phyloP scores from a whole-genome alignment of 1,284 basidiomycete species.

The Cryptococcus sp. region DNA sequence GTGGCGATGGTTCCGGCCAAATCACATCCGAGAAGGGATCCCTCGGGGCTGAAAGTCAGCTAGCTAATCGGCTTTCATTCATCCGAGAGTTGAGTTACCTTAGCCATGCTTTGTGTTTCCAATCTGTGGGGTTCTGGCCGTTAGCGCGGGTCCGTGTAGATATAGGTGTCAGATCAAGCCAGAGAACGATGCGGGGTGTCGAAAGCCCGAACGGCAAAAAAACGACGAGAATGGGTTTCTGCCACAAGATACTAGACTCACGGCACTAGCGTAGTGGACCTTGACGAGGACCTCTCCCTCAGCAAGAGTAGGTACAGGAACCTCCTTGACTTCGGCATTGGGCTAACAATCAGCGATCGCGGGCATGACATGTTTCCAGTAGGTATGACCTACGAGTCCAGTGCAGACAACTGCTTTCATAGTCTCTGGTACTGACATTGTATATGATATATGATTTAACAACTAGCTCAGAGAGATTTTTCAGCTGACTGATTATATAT shows the following conservation, averaged over 20 bases:
- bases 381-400: neutral
- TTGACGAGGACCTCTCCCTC: constrained; percentile 44
- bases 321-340: neutral
- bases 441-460: neutral
- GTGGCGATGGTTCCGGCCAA: constrained; percentile 50
- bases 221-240: neutral
- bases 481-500: too few relatives aligned
- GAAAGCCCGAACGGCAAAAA: neutral
- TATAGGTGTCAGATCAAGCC: neutral
- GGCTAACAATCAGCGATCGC: neutral
- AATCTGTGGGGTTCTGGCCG: constrained; percentile 29
- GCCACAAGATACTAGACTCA: neutral
- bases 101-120: constrained; percentile 30
- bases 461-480: neutral
- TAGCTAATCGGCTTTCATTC: too few relatives aligned
- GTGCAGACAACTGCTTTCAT: neutral
- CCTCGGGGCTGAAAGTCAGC: constrained; percentile 24
- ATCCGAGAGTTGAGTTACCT: too few relatives aligned
- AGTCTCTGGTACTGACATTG: neutral
- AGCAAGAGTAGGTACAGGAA: constrained; percentile 12
- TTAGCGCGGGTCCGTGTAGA: too few relatives aligned
- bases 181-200: neutral
- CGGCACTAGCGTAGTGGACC: constrained; percentile 13
- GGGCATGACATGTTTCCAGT: neutral
- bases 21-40: constrained; percentile 51